A percentile compares a stretch with the other conserved stretches of the same genome.
phyloP scores from a whole-genome alignment of 768 basidiomycete species.

The Collybia sordida region DNA sequence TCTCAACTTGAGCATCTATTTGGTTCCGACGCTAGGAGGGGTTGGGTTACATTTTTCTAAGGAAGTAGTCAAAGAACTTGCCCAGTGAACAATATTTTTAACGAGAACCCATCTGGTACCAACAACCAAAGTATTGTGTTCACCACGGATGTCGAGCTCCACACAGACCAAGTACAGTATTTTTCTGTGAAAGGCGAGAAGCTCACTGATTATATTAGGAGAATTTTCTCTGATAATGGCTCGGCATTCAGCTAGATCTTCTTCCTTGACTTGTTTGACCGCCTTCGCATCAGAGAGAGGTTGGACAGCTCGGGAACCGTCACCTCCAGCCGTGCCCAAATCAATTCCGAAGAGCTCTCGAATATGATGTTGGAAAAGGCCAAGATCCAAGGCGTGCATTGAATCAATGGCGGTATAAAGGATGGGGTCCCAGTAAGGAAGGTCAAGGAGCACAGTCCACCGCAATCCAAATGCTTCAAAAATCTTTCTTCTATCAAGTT shows the following conservation, averaged over 20 bases:
- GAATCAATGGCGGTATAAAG: slow-evolving; percentile 27
- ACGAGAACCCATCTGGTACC: background rate
- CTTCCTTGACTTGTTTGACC: background rate
- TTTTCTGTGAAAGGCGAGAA: background rate
- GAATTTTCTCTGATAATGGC: too few species aligned
- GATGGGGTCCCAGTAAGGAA: slow-evolving; percentile 35
- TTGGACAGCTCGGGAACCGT: slow-evolving; percentile 2
- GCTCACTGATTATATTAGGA: too few species aligned
- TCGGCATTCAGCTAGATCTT: background rate
- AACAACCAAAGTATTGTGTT: background rate
- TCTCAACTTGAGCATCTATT: background rate
- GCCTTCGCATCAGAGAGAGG: background rate
- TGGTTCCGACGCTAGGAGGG: background rate
- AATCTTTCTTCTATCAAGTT: background rate
- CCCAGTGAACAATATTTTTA: background rate
- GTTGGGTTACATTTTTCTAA: background rate
- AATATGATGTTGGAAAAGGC: slow-evolving; percentile 24
- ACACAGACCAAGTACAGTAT: background rate
- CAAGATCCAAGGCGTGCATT: slow-evolving; percentile 38
- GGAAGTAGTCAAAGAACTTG: background rate
- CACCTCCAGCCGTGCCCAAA: slow-evolving; percentile 7
- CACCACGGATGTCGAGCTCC: background rate
- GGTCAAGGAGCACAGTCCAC: slow-evolving; percentile 23
- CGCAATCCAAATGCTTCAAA: slow-evolving; percentile 21
- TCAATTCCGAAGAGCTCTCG: slow-evolving; percentile 18